phyloP scores from a whole-genome alignment of 2,329 filamentous ascomycete genomes.

The Fusarium albidum region DNA sequence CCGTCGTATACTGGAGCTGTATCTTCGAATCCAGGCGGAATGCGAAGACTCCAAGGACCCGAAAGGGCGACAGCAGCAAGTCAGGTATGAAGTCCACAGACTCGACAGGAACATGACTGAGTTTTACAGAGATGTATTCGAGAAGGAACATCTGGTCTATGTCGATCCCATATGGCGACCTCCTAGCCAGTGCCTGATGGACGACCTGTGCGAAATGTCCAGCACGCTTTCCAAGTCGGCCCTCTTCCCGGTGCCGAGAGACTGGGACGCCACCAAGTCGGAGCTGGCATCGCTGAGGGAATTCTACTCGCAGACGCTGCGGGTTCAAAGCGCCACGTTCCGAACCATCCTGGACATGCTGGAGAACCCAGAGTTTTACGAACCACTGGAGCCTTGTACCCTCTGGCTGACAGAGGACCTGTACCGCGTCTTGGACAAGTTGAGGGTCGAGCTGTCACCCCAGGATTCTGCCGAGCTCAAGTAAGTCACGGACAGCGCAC shows the following conservation, averaged over 20 bases:
- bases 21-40: constrained; percentile 35
- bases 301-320: constrained; percentile 32
- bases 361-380: constrained; percentile 30
- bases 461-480: constrained; percentile 26
- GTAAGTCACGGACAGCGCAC: neutral
- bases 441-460: constrained; percentile 23
- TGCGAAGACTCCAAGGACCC: constrained; percentile 28
- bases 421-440: constrained; percentile 31
- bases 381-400: constrained; percentile 28
- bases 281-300: constrained; percentile 33
- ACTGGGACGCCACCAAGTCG: constrained; percentile 36
- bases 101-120: constrained; percentile 3
- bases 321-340: constrained; percentile 29
- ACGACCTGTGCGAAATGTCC: constrained; percentile 32
- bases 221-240: constrained; percentile 35
- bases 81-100: constrained; percentile 29
- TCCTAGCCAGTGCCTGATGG: constrained; percentile 33
- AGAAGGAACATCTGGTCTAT: constrained; percentile 34
- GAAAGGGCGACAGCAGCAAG: constrained; percentile 14
- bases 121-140: constrained; percentile 20
- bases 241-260: constrained; percentile 30
- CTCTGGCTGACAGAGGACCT: constrained; percentile 29
- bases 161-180: constrained; percentile 35
- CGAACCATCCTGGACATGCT: constrained; percentile 25
- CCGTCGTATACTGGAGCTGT: constrained; percentile 34